Percentiles rank a stretch among this genome's conserved stretches.
Conservation (phyloP, 1,139 yeast genomes). For the Yamadazyma aaseri region DNA sequence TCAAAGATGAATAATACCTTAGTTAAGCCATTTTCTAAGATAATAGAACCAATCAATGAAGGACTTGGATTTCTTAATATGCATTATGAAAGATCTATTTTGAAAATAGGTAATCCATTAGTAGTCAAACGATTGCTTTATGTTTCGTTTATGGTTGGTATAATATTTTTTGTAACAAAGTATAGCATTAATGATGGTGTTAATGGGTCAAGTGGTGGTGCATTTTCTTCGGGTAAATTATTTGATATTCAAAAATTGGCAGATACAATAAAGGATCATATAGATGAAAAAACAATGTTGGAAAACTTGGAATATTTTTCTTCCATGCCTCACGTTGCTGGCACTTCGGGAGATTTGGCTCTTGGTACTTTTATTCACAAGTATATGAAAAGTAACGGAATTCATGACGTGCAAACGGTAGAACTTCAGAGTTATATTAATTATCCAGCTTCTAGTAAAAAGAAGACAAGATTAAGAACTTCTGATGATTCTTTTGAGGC, state of each 20-base stretch:
- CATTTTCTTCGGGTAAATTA: slow-evolving; percentile 57
- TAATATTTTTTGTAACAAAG: slow-evolving; percentile 58
- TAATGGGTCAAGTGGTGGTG: slow-evolving; percentile 40
- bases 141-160: slow-evolving; percentile 57
- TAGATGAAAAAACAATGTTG: slow-evolving; percentile 60
- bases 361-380: slow-evolving; percentile 63
- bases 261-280: slow-evolving; percentile 45
- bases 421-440: slow-evolving; percentile 58
- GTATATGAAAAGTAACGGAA: slow-evolving; percentile 56
- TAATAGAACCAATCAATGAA: slow-evolving; percentile 70
- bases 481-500: slow-evolving; percentile 39
- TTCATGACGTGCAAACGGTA: slow-evolving; percentile 49
- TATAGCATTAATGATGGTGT: slow-evolving; percentile 53
- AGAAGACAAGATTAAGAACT: slow-evolving; percentile 30
- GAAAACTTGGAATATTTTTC: slow-evolving; percentile 74
- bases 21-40: slow-evolving; percentile 52
- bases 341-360: slow-evolving; percentile 80
- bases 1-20: slow-evolving; percentile 43
- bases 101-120: slow-evolving; percentile 78
- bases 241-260: slow-evolving; percentile 56
- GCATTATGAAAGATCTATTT: slow-evolving; percentile 55
- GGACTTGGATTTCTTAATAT: slow-evolving; percentile 45
- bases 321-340: slow-evolving; percentile 83
- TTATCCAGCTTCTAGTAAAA: slow-evolving; percentile 36
- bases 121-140: slow-evolving; percentile 76